These are phyloP conservation scores for Hymenotorrendiella dingleyae DNA, from an alignment of 2,329 filamentous ascomycete genomes.

Conservation along the genomic window DNA sequence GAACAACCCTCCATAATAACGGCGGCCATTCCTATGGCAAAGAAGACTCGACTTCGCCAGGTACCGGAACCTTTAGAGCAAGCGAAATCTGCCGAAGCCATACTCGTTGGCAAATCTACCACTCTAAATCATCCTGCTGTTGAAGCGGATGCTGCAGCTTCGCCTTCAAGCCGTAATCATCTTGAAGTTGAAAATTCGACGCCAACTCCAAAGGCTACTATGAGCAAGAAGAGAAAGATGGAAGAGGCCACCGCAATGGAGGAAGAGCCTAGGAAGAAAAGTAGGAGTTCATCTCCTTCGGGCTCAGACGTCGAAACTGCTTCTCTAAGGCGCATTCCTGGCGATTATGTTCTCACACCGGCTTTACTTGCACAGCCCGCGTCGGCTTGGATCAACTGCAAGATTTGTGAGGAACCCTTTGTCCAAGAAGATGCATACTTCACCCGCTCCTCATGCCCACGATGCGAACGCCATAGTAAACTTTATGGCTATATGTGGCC, in stretches of 20 bases:
- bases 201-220: background rate
- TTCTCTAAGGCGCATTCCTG: conserved; percentile 47
- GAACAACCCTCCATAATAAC: conserved; percentile 8
- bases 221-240: conserved; percentile 1
- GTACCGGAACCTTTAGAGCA: conserved; percentile 13
- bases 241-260: background rate
- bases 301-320: conserved; percentile 23
- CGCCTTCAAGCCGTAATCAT: conserved; percentile 15
- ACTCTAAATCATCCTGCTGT: conserved; percentile 20
- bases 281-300: conserved; percentile 11
- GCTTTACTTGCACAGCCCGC: conserved; percentile 66
- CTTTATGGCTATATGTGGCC: conserved; percentile 94
- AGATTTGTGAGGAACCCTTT: conserved; percentile 74
- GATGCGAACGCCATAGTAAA: conserved; percentile 93
- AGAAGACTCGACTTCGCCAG: conserved; percentile 6
- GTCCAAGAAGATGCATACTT: conserved; percentile 85
- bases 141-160: conserved; percentile 12
- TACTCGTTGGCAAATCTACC: conserved; percentile 20
- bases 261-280: conserved; percentile 12
- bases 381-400: conserved; percentile 86
- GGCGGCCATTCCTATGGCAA: conserved; percentile 13
- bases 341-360: conserved; percentile 78
- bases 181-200: conserved; percentile 14
- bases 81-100: conserved; percentile 14
- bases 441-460: conserved; percentile 77